Percentiles rank a stretch among this genome's conserved stretches.
Conservation (phyloP, 306 rosid species). For the Cucurbita moschata region DNA sequence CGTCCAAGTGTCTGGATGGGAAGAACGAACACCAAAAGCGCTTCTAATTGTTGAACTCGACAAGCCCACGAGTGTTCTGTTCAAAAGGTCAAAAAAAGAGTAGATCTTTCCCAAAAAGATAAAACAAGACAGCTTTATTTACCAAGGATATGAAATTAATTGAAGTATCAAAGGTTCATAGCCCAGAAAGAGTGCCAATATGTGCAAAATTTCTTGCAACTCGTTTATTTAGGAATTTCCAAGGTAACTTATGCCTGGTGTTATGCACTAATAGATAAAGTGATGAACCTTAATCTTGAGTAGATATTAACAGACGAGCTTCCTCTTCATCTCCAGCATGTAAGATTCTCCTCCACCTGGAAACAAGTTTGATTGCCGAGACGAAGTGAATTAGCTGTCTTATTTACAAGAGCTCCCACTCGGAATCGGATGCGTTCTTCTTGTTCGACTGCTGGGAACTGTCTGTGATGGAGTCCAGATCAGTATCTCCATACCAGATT, state of each 20-base stretch:
- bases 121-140: neutral
- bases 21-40: neutral
- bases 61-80: neutral
- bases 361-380: neutral
- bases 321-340: neutral
- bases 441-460: constrained; percentile 5
- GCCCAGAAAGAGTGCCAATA: neutral
- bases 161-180: neutral
- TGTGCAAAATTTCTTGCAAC: neutral
- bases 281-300: neutral
- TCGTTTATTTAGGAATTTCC: neutral
- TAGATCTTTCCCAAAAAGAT: neutral
- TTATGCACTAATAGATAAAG: neutral
- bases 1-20: neutral
- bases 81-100: neutral
- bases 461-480: constrained; percentile 14
- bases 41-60: neutral
- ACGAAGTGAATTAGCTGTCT: neutral
- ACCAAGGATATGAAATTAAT: neutral
- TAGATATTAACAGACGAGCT: neutral
- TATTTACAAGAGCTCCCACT: constrained; percentile 72
- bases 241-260: neutral
- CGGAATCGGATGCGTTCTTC: constrained; percentile 33
- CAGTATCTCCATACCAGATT: constrained; percentile 68
- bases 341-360: neutral